These are phyloP conservation scores for Hypomontagnella submonticulosa DNA, from an alignment of 495 filamentous ascomycete genomes.

Conservation along the genomic window DNA sequence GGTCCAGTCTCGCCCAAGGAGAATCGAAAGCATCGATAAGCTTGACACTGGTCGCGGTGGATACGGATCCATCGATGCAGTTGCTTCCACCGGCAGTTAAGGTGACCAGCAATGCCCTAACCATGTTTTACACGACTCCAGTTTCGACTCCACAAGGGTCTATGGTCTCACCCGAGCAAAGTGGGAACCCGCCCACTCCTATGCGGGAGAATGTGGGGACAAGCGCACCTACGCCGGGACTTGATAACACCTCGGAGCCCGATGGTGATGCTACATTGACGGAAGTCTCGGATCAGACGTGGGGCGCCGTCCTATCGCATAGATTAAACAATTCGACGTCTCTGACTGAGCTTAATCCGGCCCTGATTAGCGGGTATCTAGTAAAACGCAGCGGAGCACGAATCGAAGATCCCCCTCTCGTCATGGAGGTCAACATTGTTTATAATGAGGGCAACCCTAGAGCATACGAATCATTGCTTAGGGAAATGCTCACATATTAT, in stretches of 20 bases:
- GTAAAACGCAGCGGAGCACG: constrained; percentile 75
- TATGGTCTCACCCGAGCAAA: constrained; percentile 67
- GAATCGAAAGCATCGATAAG: constrained; percentile 59
- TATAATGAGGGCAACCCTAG: constrained; percentile 64
- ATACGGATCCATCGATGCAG: constrained; percentile 71
- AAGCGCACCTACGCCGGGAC: constrained; percentile 68
- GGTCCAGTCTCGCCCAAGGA: constrained; percentile 58
- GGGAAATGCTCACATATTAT: constrained; percentile 80
- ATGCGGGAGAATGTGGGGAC: constrained; percentile 57
- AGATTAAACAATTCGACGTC: constrained; percentile 74
- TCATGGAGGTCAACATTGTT: constrained; percentile 74
- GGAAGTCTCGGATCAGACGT: constrained; percentile 83
- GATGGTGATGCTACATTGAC: constrained; percentile 80
- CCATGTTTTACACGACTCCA: constrained; percentile 62
- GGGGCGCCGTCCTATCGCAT: constrained; percentile 78
- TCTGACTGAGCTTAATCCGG: constrained; percentile 70
- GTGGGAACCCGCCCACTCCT: constrained; percentile 60
- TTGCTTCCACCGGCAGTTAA: constrained; percentile 65
- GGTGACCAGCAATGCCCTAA: constrained; percentile 53
- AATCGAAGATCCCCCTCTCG: constrained; percentile 69
- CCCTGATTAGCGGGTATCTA: constrained; percentile 78
- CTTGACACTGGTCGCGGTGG: constrained; percentile 72
- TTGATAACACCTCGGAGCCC: constrained; percentile 61
- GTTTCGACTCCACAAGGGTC: constrained; percentile 67
- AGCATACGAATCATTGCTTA: constrained; percentile 69